Conservation (phyloP, 2,329 filamentous ascomycete genomes). For the Sporothrix curviconia region DNA sequence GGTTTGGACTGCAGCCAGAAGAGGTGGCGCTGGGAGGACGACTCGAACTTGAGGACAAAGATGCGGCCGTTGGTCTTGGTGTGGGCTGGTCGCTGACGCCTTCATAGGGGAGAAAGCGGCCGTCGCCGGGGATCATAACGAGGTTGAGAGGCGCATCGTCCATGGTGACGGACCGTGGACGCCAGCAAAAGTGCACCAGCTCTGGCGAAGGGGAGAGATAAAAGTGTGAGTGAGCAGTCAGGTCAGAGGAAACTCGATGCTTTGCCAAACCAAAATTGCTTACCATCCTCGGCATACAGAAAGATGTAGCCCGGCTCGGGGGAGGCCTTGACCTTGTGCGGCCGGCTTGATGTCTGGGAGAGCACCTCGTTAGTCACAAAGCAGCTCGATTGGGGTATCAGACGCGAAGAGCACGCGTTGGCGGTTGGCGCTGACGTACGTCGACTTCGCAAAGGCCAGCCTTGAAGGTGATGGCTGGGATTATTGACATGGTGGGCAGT, state of each 20-base stretch:
- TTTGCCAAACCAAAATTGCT: background rate
- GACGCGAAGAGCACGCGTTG: no score
- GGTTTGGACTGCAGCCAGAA: conserved; percentile 96
- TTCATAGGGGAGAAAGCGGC: conserved; percentile 77
- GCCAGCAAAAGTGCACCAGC: conserved; percentile 95
- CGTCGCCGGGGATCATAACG: conserved; percentile 87
- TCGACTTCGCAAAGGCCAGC: conserved; percentile 82
- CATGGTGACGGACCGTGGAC: conserved; percentile 64
- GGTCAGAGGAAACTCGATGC: background rate
- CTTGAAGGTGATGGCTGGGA: conserved; percentile 91
- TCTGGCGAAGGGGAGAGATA: no score
- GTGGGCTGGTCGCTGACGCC: conserved; percentile 49
- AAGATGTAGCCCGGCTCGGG: conserved; percentile 80
- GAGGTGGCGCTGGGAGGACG: conserved; percentile 81
- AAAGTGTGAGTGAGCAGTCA: no score
- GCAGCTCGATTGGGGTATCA: no score
- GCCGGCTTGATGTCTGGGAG: conserved; percentile 25
- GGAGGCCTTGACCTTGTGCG: conserved; percentile 66
- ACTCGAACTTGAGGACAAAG: conserved; percentile 88
- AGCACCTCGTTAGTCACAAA: no score
- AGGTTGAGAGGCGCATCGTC: conserved; percentile 78
- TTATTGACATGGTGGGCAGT: conserved; percentile 60
- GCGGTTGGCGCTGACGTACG: conserved; percentile 48
- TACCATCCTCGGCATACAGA: conserved; percentile 83
- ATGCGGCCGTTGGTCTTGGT: conserved; percentile 78